Evolutionary conservation across 345 rosid species (phyloP).

Genomic region (Excoecaria agallocha): DNA sequence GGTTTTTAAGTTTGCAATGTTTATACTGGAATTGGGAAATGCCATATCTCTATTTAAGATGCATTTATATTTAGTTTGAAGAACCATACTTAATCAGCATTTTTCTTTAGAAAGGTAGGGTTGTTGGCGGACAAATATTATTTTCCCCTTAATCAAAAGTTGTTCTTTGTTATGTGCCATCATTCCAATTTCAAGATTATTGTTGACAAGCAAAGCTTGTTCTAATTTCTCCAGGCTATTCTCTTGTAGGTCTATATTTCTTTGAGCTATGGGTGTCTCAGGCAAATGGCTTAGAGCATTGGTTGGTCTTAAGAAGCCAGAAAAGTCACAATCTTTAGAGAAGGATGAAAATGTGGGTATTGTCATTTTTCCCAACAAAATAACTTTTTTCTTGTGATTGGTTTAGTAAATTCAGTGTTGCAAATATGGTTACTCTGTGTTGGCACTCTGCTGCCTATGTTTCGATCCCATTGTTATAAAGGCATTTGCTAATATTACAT

Average conservation of each 20-base stretch:
- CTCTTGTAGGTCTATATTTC: slow-evolving; percentile 28
- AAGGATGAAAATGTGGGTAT: slow-evolving; percentile 61
- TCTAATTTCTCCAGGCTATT: slow-evolving; percentile 18
- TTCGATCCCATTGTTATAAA: neutral
- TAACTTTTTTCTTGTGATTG: neutral
- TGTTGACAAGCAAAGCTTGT: neutral
- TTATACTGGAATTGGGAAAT: neutral
- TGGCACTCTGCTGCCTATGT: neutral
- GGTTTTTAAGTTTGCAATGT: neutral
- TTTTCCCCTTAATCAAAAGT: neutral
- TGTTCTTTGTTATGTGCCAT: neutral
- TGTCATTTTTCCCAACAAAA: neutral
- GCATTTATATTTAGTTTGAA: neutral
- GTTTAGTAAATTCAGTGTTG: neutral
- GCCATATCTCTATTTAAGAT: neutral
- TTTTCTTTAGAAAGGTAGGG: neutral
- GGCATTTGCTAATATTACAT: neutral
- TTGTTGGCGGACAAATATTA: too few species aligned
- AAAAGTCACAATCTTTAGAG: slow-evolving; percentile 66
- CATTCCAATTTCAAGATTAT: neutral
- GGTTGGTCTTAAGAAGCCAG: slow-evolving; percentile 77
- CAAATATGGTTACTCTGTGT: neutral
- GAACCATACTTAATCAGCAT: neutral
- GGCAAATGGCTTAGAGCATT: slow-evolving; percentile 95
- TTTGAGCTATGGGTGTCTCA: slow-evolving; percentile 74